Percentiles rank a stretch among this genome's conserved stretches.
Evolutionary conservation across 2,329 filamentous ascomycete species (phyloP).

Genomic region (Ascochyta fabae): DNA sequence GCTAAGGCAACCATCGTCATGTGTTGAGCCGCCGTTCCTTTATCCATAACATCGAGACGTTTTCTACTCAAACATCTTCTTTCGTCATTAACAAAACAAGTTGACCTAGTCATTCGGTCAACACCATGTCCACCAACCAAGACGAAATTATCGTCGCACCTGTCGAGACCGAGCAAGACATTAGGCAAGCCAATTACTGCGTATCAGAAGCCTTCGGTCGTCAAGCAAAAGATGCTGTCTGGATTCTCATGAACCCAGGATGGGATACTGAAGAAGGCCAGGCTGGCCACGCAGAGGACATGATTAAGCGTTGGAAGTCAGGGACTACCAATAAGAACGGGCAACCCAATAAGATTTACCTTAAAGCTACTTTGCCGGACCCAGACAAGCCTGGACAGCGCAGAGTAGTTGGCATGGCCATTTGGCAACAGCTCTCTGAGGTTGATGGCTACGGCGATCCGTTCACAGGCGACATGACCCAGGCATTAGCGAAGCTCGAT

Average conservation of each 20-base stretch:
- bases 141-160: constrained; percentile 24
- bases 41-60: neutral
- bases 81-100: no score
- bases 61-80: neutral
- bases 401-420: constrained; percentile 59
- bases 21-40: neutral
- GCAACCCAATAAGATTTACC: constrained; percentile 58
- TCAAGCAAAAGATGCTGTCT: constrained; percentile 60
- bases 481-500: constrained; percentile 47
- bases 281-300: constrained; percentile 43
- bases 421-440: constrained; percentile 62
- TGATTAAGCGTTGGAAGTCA: constrained; percentile 53
- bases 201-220: constrained; percentile 56
- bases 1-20: constrained; percentile 8
- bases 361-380: constrained; percentile 60
- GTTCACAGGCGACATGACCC: constrained; percentile 32
- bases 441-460: constrained; percentile 58
- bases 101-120: neutral
- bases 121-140: constrained; percentile 21
- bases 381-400: constrained; percentile 33
- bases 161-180: constrained; percentile 32
- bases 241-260: constrained; percentile 59
- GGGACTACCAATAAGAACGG: constrained; percentile 53
- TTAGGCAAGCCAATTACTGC: constrained; percentile 41
- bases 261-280: constrained; percentile 61